These are phyloP conservation scores for Colletotrichum eremochloae DNA, from an alignment of 2,329 filamentous ascomycete species.

Conservation along the genomic window DNA sequence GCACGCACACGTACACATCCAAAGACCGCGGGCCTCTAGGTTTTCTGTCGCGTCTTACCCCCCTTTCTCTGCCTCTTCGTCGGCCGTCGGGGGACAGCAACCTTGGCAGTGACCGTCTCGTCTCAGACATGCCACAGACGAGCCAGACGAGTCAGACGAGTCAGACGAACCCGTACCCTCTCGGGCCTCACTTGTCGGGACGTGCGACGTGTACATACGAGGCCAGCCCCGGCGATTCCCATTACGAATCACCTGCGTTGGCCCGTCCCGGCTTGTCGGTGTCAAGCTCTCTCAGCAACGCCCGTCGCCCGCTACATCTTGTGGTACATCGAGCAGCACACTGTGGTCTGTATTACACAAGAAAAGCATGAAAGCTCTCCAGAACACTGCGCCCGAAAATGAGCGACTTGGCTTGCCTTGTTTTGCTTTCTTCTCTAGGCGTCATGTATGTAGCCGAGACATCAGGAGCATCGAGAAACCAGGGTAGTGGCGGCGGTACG, in stretches of 20 bases:
- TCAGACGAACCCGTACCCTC: background rate
- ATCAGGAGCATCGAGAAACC: background rate
- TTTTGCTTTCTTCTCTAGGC: background rate
- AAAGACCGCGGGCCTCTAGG: too few species aligned
- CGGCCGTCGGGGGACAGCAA: background rate
- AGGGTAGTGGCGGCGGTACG: constrained; percentile 2
- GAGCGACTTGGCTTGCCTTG: background rate
- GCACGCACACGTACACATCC: too few species aligned
- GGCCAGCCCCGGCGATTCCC: background rate
- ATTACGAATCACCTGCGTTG: background rate
- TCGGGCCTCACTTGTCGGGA: background rate
- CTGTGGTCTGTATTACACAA: background rate
- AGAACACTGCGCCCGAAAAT: background rate
- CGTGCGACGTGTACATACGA: background rate
- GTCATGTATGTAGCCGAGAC: background rate
- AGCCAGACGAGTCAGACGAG: background rate
- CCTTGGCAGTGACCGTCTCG: background rate
- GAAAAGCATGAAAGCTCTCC: background rate
- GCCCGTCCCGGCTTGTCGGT: background rate
- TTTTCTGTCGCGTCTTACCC: background rate
- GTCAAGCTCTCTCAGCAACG: background rate
- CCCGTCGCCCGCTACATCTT: constrained; percentile 16
- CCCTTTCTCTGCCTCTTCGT: background rate
- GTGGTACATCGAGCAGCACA: background rate
- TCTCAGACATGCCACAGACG: background rate